A percentile compares a stretch with the other conserved stretches of the same genome.
These are phyloP conservation scores for Dorcoceras hygrometricum DNA, from an alignment of 257 asterid species.

Conservation along the genomic window DNA sequence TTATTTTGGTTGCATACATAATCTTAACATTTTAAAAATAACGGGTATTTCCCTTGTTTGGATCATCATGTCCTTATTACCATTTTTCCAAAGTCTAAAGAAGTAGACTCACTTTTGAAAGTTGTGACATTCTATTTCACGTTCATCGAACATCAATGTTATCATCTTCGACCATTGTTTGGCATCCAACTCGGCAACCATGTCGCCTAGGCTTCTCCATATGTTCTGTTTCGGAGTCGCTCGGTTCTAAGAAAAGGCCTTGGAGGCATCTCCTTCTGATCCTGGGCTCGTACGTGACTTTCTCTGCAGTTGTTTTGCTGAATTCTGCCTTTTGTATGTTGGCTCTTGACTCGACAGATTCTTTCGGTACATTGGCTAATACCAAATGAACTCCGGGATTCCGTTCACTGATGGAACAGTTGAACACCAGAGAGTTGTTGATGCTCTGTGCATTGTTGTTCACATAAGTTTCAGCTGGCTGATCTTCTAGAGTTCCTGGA, in stretches of 20 bases:
- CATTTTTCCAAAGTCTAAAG: constrained; percentile 11
- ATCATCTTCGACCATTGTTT: constrained; percentile 31
- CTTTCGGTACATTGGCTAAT: constrained; percentile 31
- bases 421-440: constrained; percentile 71
- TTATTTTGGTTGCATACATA: constrained; percentile 19
- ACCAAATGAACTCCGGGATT: constrained; percentile 71
- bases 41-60: background rate
- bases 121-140: constrained; percentile 12
- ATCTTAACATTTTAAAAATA: background rate
- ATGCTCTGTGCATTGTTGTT: constrained; percentile 79
- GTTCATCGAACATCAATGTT: constrained; percentile 31
- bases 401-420: constrained; percentile 52
- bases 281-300: constrained; percentile 50
- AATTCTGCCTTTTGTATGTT: constrained; percentile 48
- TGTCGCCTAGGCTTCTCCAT: constrained; percentile 62
- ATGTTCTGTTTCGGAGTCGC: constrained; percentile 63
- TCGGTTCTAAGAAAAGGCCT: constrained; percentile 67
- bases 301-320: constrained; percentile 38
- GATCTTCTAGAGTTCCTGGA: constrained; percentile 34
- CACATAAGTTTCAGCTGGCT: constrained; percentile 44
- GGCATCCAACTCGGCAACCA: constrained; percentile 67
- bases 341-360: constrained; percentile 28
- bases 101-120: constrained; percentile 15
- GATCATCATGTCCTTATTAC: constrained; percentile 15
- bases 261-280: constrained; percentile 76